Evolutionary conservation across 495 filamentous ascomycete genomes (phyloP), one percentile per base, ranked within the genome.

Genomic region (Penicillium samsonianum): DNA sequence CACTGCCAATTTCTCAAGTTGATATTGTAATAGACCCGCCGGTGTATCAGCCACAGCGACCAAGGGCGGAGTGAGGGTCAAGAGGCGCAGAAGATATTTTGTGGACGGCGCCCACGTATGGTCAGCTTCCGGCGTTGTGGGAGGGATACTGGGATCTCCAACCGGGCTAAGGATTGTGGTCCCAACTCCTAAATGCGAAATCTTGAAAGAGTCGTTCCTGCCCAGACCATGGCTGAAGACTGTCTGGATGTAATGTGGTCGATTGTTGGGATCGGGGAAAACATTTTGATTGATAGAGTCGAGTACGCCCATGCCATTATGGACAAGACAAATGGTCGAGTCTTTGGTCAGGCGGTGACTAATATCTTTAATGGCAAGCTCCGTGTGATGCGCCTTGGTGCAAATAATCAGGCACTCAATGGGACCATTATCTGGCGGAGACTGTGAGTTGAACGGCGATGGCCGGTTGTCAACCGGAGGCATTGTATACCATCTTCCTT

Each of bases 391-490:
- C 0, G 85, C 77, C 59, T 90, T 84, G 11, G 81, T 79, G 3
- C 87, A 84, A 23, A 98, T 77, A 49, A 98, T 84, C 33, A 98
- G 78, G 65, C 90, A 88, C 43, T 87, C 75, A 54, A 98, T 92
- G 23, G 78, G 73, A 25, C 74, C 75, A 10, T 75, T 62, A 35
- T 70, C 70, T 47, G 58, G 57, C 59, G 28, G 37, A 17, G 59
- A 53, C 10, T 30, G 12, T 6, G 46, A 19, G 20, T 31, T 12
- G 26, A 50, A 20, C 11, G 50, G 25, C 16, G 33, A 20, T 30
- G 20, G 20, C 16, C 37, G 40, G 47, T 22, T 60, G 45, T 22
- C 25, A 35, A 6, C 50, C 9, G 17, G 55, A 38, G 19, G 65
- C 55, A 20, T 51, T 19, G 33, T 54, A 44, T 42, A 50, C 60